Evolutionary conservation across 106 monocot genomes (phyloP), one percentile per base, ranked within the genome.

Genomic region (Phalaenopsis aphrodite): DNA sequence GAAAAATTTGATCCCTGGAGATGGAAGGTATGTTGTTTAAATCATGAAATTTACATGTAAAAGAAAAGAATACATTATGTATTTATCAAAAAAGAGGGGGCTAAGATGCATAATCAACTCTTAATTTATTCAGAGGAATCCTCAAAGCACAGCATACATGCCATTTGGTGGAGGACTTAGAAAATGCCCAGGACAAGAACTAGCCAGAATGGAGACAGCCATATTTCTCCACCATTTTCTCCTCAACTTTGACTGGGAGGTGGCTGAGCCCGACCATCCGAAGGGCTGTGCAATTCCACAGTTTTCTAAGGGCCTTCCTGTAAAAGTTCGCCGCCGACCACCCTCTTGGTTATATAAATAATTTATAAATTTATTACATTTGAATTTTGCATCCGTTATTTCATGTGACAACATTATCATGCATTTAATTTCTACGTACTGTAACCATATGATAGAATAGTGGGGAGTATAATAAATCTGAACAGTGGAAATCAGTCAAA

Each of bases 211-310:
- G 19, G 81, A 84, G 69, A 57, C 84, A 11, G 45, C 56, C 36
- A 17, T 87, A 41, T 87, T 87, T 43, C 61, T 87, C n/a, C 87
- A 87, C 42, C 87, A 87, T 61, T 75, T 87, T 19, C 75, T 84
- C 15, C 84, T 87, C 19, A 58, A 58, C 58, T 58, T 58, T n/a
- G 58, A 58, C 1, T 58, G 58, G 58, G 58, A 58, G 58, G 0
- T 58, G 58, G 58, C 16, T 21, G 58, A 58, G 16, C 16, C 58
- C 58, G 58, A 58, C 58, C 58, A 58, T n/a, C 58, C 58, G 19
- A n/a, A 18, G 58, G 58, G 58, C 17, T 58, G 5, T 58, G 58
- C 58, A 16, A 58, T 58, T 19, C 58, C 19, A 4, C 58, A 58
- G n/a, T 58, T 58, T 5, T 1, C 19, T 5, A 58, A 58, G 19